A percentile compares a stretch with the other conserved stretches of the same genome.
These are phyloP conservation scores for Petunia hybrid DNA, from an alignment of 305 asterid species.

Conservation along the genomic window DNA sequence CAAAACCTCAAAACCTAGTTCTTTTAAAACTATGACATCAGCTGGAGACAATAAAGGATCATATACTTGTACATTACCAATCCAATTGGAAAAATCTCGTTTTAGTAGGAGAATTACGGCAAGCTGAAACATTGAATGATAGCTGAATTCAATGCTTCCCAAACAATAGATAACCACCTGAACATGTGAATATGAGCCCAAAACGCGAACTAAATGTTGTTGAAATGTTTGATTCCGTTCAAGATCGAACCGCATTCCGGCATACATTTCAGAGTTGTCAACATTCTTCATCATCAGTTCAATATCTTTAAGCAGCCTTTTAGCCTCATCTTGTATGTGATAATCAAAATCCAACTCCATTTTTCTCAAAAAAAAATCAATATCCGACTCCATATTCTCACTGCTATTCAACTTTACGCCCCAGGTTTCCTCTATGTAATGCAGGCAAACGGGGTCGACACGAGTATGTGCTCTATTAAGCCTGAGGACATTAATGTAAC, in stretches of 20 bases:
- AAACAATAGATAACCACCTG: conserved; percentile 10
- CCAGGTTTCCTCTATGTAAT: too few species aligned
- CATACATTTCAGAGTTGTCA: background rate
- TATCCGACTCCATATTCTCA: conserved; percentile 12
- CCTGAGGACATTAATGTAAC: too few species aligned
- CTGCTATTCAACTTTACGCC: conserved; percentile 6
- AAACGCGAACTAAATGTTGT: background rate
- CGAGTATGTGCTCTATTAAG: too few species aligned
- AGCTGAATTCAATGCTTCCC: conserved; percentile 12
- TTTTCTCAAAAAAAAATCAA: too few species aligned
- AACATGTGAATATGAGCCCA: background rate
- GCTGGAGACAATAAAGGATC: conserved; percentile 19
- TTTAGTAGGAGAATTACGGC: conserved; percentile 10
- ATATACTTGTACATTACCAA: background rate
- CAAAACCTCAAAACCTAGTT: conserved; percentile 26
- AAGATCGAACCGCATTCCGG: background rate
- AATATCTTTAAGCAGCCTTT: conserved; percentile 1
- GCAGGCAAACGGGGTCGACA: too few species aligned
- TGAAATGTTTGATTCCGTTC: background rate
- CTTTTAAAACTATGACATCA: conserved; percentile 29
- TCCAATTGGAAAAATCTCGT: background rate
- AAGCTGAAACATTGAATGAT: background rate
- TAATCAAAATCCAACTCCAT: too few species aligned
- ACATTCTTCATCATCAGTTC: background rate
- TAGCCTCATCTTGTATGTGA: conserved; percentile 1